Conservation (phyloP, 805 yeast genomes). For the Saccharomyces mikatae region DNA sequence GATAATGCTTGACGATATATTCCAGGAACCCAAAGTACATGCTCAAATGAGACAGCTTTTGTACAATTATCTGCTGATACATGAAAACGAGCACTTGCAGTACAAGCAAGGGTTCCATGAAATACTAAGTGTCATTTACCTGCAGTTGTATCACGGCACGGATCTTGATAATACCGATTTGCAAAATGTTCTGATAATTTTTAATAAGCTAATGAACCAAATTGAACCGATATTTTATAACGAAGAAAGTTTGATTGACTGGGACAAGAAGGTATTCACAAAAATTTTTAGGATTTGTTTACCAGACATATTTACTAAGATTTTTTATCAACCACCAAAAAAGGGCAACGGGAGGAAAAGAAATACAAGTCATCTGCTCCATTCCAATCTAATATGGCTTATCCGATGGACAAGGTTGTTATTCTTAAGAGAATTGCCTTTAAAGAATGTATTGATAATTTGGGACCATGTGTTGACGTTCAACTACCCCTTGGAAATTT, state of each 20-base stretch:
- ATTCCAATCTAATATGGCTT: constrained; percentile 26
- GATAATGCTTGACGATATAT: constrained; percentile 20
- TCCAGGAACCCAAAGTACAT: constrained; percentile 13
- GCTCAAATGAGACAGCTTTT: constrained; percentile 21
- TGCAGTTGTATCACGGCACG: constrained; percentile 14
- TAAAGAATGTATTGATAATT: constrained; percentile 15
- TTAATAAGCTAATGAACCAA: constrained; percentile 22
- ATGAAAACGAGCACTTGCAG: constrained; percentile 3
- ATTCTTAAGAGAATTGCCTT: constrained; percentile 25
- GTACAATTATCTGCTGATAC: constrained; percentile 15
- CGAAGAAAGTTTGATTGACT: constrained; percentile 18
- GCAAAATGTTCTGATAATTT: constrained; percentile 17
- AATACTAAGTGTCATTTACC: constrained; percentile 21
- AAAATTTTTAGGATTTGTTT: constrained; percentile 16
- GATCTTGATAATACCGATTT: constrained; percentile 2
- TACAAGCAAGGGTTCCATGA: constrained; percentile 31
- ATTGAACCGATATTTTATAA: constrained; percentile 21
- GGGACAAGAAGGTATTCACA: constrained; percentile 19
- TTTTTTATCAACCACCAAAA: constrained; percentile 5
- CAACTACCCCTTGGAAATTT: constrained; percentile 15
- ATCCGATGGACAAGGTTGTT: constrained; percentile 29
- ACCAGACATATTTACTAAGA: constrained; percentile 11
- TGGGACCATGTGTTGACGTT: constrained; percentile 29
- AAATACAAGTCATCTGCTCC: constrained; percentile 4
- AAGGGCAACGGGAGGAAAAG: constrained; percentile 3